These are phyloP conservation scores for Bipolaris victoriae DNA, from an alignment of 2,329 filamentous ascomycete species.

Conservation along the genomic window DNA sequence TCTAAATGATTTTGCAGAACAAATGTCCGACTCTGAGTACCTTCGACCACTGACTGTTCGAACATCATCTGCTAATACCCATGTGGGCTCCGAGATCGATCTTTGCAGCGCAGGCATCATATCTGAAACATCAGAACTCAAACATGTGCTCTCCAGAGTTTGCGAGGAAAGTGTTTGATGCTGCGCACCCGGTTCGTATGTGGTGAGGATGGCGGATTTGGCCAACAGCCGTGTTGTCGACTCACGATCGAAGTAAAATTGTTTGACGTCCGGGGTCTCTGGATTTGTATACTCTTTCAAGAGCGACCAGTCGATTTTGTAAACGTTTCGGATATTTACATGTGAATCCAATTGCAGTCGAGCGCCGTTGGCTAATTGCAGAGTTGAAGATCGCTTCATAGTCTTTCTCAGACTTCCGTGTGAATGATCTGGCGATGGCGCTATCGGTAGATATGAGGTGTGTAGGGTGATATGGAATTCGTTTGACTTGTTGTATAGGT, in stretches of 20 bases:
- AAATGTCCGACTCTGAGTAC: background rate
- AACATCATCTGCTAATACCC: background rate
- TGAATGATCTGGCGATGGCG: conserved; percentile 40
- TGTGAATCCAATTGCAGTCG: conserved; percentile 41
- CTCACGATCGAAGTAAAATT: conserved; percentile 34
- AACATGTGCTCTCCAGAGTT: conserved; percentile 14
- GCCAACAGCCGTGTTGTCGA: conserved; percentile 35
- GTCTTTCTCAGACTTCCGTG: conserved; percentile 42
- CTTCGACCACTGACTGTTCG: background rate
- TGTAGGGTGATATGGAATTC: conserved; percentile 42
- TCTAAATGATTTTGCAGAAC: background rate
- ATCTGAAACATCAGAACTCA: conserved; percentile 31
- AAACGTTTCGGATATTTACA: conserved; percentile 44
- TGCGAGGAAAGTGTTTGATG: background rate
- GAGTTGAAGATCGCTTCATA: conserved; percentile 39
- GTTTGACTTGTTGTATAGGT: conserved; percentile 41
- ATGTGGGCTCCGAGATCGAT: conserved; percentile 6
- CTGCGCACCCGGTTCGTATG: conserved; percentile 37
- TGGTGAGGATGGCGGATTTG: conserved; percentile 35
- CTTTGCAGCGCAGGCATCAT: conserved; percentile 3
- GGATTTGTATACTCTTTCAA: conserved; percentile 38
- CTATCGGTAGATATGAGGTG: conserved; percentile 44
- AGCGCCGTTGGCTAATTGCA: conserved; percentile 30
- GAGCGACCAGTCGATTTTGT: conserved; percentile 40
- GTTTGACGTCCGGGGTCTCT: conserved; percentile 21